Evolutionary conservation across 106 monocot species (phyloP).

Genomic region (Platanthera guangdongensis): DNA sequence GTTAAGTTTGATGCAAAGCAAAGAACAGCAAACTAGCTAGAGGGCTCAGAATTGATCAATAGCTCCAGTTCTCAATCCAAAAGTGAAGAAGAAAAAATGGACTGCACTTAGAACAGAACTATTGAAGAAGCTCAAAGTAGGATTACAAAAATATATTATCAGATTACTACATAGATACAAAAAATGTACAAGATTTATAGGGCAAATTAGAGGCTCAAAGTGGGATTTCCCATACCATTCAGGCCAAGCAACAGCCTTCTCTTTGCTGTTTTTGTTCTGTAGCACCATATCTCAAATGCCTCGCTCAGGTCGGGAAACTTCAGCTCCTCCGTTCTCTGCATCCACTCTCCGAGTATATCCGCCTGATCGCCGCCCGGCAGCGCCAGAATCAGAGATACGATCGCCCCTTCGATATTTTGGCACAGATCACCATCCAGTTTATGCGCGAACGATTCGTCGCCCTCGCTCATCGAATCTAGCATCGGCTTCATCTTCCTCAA

Average conservation of each 20-base stretch:
- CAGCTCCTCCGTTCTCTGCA: slow-evolving; percentile 48
- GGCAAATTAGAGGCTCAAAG: slow-evolving; percentile 36
- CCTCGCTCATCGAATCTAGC: slow-evolving; percentile 37
- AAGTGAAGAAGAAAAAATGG: not conserved
- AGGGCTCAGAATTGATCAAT: not conserved
- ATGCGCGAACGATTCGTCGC: slow-evolving; percentile 30
- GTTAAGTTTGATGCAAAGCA: not conserved
- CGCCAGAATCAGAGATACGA: slow-evolving; percentile 65
- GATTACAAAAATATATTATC: not conserved
- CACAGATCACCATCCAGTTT: slow-evolving; percentile 68
- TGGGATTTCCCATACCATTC: slow-evolving; percentile 31
- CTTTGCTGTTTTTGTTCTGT: slow-evolving; percentile 72
- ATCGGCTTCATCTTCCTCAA: slow-evolving; percentile 63
- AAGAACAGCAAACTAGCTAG: not conserved
- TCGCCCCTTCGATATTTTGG: slow-evolving; percentile 75
- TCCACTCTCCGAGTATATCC: slow-evolving; percentile 77
- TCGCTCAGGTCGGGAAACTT: slow-evolving; percentile 80
- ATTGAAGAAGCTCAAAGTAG: not conserved
- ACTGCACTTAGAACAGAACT: not conserved
- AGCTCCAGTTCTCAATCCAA: not conserved
- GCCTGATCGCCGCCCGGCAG: slow-evolving; percentile 86
- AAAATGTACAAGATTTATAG: not conserved
- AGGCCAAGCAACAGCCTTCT: slow-evolving; percentile 40
- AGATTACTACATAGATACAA: not conserved
- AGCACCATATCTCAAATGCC: slow-evolving; percentile 98